Evolutionary conservation across 2,329 filamentous ascomycete species (phyloP).

Genomic region (Ampelomyces quisqualis): DNA sequence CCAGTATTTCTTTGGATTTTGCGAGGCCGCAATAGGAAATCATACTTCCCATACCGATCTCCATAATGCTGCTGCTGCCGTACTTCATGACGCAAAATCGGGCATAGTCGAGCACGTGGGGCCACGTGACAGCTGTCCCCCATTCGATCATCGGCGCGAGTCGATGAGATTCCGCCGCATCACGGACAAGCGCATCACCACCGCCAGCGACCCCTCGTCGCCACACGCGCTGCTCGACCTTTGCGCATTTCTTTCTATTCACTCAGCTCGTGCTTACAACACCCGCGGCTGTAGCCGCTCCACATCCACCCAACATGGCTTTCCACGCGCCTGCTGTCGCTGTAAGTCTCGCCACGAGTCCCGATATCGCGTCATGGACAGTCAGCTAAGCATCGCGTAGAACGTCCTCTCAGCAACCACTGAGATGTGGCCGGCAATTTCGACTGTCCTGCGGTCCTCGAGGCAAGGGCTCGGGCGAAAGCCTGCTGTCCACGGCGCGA

Average conservation of each 20-base stretch:
- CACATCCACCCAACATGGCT: conserved; percentile 47
- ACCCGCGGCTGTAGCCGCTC: conserved; percentile 37
- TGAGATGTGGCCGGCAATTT: conserved; percentile 47
- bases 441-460: conserved; percentile 38
- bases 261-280: conserved; percentile 20
- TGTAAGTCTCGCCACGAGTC: conserved; percentile 45
- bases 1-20: too few relatives aligned
- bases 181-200: conserved; percentile 17
- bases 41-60: too few relatives aligned
- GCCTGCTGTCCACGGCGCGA: conserved; percentile 20
- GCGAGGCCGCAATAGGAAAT: too few relatives aligned
- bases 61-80: too few relatives aligned
- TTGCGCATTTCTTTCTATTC: conserved; percentile 21
- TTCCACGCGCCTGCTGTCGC: conserved; percentile 53
- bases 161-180: conserved; percentile 25
- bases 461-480: conserved; percentile 34
- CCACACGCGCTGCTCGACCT: conserved; percentile 17
- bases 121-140: too few relatives aligned
- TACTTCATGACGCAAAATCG: too few relatives aligned
- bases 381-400: conserved; percentile 38
- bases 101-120: too few relatives aligned
- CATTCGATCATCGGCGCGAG: conserved; percentile 20
- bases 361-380: conserved; percentile 21
- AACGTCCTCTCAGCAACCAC: conserved; percentile 45
- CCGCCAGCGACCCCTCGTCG: conserved; percentile 21